Conservation (phyloP, 108 stramenopile species). For the Cyclotella distinguenda region DNA sequence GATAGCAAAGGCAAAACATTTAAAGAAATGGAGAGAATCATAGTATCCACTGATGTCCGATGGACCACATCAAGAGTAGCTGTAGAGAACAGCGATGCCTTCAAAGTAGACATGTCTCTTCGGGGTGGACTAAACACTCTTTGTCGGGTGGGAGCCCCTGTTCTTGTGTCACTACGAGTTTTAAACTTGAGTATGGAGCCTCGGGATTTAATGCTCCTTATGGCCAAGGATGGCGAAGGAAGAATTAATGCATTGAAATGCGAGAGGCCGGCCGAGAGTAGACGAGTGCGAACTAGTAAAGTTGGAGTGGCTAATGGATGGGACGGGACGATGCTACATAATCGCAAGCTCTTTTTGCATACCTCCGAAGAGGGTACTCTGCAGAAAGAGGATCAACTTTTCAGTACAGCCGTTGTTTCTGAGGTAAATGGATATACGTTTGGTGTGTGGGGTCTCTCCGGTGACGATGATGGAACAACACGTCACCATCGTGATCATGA, state of each 20-base stretch:
- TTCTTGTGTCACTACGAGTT: slow-evolving; percentile 63
- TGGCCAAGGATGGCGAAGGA: slow-evolving; percentile 68
- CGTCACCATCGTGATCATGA: slow-evolving; percentile 70
- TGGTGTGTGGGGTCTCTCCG: slow-evolving; percentile 73
- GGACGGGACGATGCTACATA: slow-evolving; percentile 16
- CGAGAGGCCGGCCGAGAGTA: slow-evolving; percentile 9
- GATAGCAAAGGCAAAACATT: not conserved
- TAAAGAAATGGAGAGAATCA: slow-evolving; percentile 39
- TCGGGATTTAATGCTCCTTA: slow-evolving; percentile 70
- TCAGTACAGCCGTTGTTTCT: slow-evolving; percentile 71
- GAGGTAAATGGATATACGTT: slow-evolving; percentile 77
- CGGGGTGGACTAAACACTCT: slow-evolving; percentile 33
- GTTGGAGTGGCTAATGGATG: not conserved
- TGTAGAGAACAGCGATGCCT: slow-evolving; percentile 77
- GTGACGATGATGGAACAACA: slow-evolving; percentile 68
- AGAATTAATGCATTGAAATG: slow-evolving; percentile 23
- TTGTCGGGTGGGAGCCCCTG: slow-evolving; percentile 62
- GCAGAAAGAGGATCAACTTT: slow-evolving; percentile 34
- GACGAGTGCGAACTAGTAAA: slow-evolving; percentile 9
- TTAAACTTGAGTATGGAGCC: slow-evolving; percentile 72
- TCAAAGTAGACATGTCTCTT: slow-evolving; percentile 64
- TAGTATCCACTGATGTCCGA: slow-evolving; percentile 65
- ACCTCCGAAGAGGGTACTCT: not conserved
- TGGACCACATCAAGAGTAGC: slow-evolving; percentile 76
- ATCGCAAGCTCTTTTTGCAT: slow-evolving; percentile 6